Evolutionary conservation across 1,284 basidiomycete genomes (phyloP).

Genomic region (Cutaneotrichosporon dermatis): DNA sequence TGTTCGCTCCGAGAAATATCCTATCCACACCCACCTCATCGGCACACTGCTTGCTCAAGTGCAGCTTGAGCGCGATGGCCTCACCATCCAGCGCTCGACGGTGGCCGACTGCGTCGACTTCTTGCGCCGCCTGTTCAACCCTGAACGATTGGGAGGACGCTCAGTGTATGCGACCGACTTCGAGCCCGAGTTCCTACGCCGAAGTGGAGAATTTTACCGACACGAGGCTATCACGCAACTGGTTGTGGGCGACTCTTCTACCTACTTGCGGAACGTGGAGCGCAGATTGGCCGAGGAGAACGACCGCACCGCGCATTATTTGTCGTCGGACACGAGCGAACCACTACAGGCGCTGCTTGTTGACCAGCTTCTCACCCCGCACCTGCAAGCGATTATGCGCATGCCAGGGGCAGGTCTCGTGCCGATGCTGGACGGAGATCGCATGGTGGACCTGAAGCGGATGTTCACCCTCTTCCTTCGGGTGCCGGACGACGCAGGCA

Average conservation of each 20-base stretch:
- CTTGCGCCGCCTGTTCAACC: conserved; percentile 54
- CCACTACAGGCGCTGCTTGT: conserved; percentile 74
- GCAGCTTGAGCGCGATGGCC: conserved; percentile 85
- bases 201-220: conserved; percentile 76
- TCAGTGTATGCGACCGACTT: conserved; percentile 81
- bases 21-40: conserved; percentile 79
- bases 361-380: conserved; percentile 68
- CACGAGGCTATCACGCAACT: conserved; percentile 69
- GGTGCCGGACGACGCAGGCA: conserved; percentile 61
- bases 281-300: conserved; percentile 77
- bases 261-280: conserved; percentile 78
- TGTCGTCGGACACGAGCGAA: conserved; percentile 67
- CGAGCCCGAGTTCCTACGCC: conserved; percentile 74
- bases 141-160: conserved; percentile 45
- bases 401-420: conserved; percentile 84
- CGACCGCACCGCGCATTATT: conserved; percentile 81
- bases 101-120: conserved; percentile 88
- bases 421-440: conserved; percentile 78
- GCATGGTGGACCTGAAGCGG: conserved; percentile 69
- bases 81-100: conserved; percentile 83
- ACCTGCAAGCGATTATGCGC: conserved; percentile 68
- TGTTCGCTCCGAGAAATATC: conserved; percentile 58
- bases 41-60: conserved; percentile 80
- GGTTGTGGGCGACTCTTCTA: conserved; percentile 70
- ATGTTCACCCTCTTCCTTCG: conserved; percentile 73